Percentiles rank a stretch among this genome's conserved stretches.
Evolutionary conservation across 2,329 filamentous ascomycete genomes (phyloP).

Genomic region (Leptosphaerulina australis): DNA sequence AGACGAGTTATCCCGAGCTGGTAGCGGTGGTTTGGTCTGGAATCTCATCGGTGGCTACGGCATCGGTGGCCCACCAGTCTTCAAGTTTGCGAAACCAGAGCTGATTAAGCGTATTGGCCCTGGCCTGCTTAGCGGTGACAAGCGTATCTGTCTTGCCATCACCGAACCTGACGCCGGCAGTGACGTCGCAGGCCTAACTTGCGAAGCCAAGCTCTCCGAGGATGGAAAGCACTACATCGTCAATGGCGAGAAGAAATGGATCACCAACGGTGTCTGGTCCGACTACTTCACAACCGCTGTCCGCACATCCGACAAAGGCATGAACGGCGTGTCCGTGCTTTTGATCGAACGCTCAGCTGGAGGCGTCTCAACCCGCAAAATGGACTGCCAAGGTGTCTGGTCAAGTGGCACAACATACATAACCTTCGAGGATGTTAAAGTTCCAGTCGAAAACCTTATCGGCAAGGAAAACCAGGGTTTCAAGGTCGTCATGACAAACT

Average conservation of each 20-base stretch:
- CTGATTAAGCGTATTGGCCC: constrained; percentile 88
- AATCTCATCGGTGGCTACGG: constrained; percentile 96
- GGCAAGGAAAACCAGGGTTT: constrained; percentile 99
- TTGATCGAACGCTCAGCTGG: constrained; percentile 86
- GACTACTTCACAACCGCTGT: constrained; percentile 99
- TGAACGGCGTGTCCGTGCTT: constrained; percentile 89
- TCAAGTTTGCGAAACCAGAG: constrained; percentile 88
- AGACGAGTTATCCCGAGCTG: constrained; percentile 88
- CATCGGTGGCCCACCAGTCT: constrained; percentile 87
- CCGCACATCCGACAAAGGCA: constrained; percentile 83
- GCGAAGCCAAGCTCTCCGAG: constrained; percentile 91
- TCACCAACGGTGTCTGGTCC: constrained; percentile 95
- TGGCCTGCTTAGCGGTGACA: constrained; percentile 86
- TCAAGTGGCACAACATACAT: constrained; percentile 94
- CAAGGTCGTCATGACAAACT: constrained; percentile 99
- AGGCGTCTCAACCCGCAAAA: constrained; percentile 88
- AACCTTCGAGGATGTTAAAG: constrained; percentile 98
- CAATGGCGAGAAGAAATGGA: constrained; percentile 99
- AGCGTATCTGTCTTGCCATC: constrained; percentile 96
- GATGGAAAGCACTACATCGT: constrained; percentile 99
- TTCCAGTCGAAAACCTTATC: constrained; percentile 97
- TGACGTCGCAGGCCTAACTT: constrained; percentile 93
- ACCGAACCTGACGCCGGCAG: constrained; percentile 91
- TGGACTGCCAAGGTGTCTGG: constrained; percentile 95
- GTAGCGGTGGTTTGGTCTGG: constrained; percentile 94